Conservation (phyloP, 2,329 filamentous ascomycete species). For the Neopestalotiopsis sp. region DNA sequence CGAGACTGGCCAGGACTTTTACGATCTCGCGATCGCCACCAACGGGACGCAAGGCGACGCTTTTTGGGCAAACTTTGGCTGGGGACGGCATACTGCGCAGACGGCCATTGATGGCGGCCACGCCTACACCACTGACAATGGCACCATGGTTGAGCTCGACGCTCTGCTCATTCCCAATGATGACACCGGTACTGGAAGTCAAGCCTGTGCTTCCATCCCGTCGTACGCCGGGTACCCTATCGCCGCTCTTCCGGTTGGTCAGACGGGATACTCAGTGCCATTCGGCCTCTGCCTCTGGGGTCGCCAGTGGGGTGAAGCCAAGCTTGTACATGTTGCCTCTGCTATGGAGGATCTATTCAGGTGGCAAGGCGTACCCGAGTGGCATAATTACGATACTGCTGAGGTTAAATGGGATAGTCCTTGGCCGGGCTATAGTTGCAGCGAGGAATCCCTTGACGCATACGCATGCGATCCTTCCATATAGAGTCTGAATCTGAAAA, state of each 20-base stretch:
- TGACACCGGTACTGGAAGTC: constrained; percentile 10
- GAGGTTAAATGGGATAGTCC: not conserved
- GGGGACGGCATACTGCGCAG: constrained; percentile 16
- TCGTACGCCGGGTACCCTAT: constrained; percentile 21
- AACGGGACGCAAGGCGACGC: constrained; percentile 20
- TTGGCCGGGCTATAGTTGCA: not conserved
- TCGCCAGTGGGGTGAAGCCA: constrained; percentile 7
- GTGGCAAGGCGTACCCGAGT: not conserved
- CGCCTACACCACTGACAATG: constrained; percentile 13
- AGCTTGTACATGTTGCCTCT: not conserved
- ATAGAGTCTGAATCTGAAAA: not conserved
- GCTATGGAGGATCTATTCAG: not conserved
- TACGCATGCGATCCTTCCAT: not conserved
- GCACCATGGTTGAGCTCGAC: constrained; percentile 18
- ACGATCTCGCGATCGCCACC: constrained; percentile 18
- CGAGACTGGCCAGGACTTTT: constrained; percentile 22
- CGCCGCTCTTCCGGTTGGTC: constrained; percentile 1
- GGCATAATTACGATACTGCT: not conserved
- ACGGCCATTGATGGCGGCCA: constrained; percentile 19
- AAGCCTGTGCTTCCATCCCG: constrained; percentile 18
- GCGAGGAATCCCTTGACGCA: not conserved
- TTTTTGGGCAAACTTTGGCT: constrained; percentile 20
- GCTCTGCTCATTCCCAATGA: constrained; percentile 20
- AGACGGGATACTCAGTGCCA: not conserved
- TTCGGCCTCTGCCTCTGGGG: constrained; percentile 9